These are phyloP conservation scores for Backusella tuberculispora DNA, from an alignment of 192 early-diverging fungal species.

Conservation along the genomic window DNA sequence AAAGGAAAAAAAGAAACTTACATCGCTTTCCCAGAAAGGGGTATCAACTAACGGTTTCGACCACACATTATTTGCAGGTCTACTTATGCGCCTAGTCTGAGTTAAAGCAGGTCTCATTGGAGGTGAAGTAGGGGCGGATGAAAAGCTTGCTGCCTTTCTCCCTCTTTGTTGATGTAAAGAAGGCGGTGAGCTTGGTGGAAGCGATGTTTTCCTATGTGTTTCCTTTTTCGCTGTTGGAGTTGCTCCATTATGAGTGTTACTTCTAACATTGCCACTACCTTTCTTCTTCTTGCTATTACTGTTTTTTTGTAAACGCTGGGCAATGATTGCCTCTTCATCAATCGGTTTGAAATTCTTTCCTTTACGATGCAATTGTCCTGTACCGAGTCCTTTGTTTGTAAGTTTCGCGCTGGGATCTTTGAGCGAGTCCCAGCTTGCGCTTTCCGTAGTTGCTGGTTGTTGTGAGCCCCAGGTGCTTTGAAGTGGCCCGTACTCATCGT, in stretches of 20 bases:
- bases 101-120: not conserved
- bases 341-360: conserved; percentile 42
- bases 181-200: not conserved
- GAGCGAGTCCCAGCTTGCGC: conserved; percentile 26
- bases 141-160: not conserved
- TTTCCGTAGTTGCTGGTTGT: not conserved
- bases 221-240: not conserved
- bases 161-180: not conserved
- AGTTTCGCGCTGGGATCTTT: conserved; percentile 34
- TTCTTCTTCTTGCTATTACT: not conserved
- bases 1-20: not conserved
- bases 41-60: not conserved
- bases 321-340: conserved; percentile 35
- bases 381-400: conserved; percentile 27
- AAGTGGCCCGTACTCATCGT: conserved; percentile 22
- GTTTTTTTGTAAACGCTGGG: conserved; percentile 29
- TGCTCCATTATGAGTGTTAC: not conserved
- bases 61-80: conserved; percentile 11
- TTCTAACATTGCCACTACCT: not conserved
- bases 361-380: conserved; percentile 39
- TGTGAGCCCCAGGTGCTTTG: conserved; percentile 14
- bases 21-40: conserved; percentile 20
- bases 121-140: not conserved
- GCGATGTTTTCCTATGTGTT: not conserved
- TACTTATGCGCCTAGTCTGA: not conserved